Conservation (phyloP, 1,139 yeast genomes). For the Trichomonascaceae sp. region DNA sequence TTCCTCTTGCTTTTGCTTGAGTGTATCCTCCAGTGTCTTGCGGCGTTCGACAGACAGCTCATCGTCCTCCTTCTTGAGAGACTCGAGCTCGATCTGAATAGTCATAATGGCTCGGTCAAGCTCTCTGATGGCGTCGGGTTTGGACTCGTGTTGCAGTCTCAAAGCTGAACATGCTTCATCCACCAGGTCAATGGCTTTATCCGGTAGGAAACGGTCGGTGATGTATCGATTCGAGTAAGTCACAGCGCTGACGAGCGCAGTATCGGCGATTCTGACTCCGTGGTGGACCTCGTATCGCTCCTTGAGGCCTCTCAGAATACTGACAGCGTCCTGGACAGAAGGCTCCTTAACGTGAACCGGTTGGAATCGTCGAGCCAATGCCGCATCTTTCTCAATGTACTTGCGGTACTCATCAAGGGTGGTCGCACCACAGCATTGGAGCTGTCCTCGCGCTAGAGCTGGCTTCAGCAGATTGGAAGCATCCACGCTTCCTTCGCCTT, state of each 20-base stretch:
- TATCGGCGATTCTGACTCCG: conserved; percentile 91
- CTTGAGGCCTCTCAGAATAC: conserved; percentile 83
- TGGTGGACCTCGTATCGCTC: conserved; percentile 95
- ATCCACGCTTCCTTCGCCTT: conserved; percentile 91
- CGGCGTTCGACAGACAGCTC: conserved; percentile 68
- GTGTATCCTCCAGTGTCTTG: conserved; percentile 47
- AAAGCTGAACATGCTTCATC: conserved; percentile 97
- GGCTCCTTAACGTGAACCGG: conserved; percentile 84
- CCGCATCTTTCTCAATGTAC: conserved; percentile 86
- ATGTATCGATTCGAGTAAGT: conserved; percentile 81
- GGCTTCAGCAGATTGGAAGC: conserved; percentile 91
- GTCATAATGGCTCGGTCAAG: conserved; percentile 88
- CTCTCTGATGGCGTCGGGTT: conserved; percentile 87
- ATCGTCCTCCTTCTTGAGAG: conserved; percentile 85
- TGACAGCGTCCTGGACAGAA: conserved; percentile 81
- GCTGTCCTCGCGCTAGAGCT: conserved; percentile 81
- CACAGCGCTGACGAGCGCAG: conserved; percentile 91
- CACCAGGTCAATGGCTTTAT: conserved; percentile 89
- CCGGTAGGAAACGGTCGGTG: conserved; percentile 85
- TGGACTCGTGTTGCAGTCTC: conserved; percentile 88
- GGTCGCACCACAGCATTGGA: conserved; percentile 95
- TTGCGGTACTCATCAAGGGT: conserved; percentile 78
- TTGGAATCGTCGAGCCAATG: conserved; percentile 83
- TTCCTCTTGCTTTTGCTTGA: conserved; percentile 50
- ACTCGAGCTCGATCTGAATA: conserved; percentile 85